Evolutionary conservation across 2,329 filamentous ascomycete species (phyloP).

Genomic region (Emergomyces orientalis): DNA sequence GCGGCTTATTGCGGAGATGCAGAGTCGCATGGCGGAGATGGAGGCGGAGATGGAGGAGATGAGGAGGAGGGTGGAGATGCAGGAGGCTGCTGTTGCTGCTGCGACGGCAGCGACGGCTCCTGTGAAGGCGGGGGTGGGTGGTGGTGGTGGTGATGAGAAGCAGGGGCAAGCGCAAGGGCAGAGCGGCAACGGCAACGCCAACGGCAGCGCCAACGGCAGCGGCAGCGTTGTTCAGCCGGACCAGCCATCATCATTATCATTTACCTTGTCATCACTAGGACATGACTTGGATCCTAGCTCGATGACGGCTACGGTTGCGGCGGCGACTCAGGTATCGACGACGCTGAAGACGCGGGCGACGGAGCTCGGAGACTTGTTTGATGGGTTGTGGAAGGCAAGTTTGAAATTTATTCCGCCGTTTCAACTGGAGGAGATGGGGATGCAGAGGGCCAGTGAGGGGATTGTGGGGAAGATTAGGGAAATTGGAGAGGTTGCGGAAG

Average conservation of each 20-base stretch:
- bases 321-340: not conserved
- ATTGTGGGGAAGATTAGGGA: constrained; percentile 4
- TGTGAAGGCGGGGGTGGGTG: not conserved
- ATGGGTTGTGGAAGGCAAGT: not conserved
- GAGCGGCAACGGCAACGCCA: not conserved
- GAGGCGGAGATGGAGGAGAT: constrained; percentile 17
- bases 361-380: not conserved
- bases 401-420: constrained; percentile 6
- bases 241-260: not conserved
- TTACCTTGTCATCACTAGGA: not conserved
- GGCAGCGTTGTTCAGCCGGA: too few species aligned
- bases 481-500: constrained; percentile 7
- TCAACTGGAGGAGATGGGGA: constrained; percentile 10
- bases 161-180: not conserved
- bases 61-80: constrained; percentile 13
- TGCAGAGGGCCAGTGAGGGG: constrained; percentile 10
- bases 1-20: constrained; percentile 5
- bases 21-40: constrained; percentile 15
- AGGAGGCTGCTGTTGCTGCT: constrained; percentile 10
- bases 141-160: constrained; percentile 6
- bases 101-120: not conserved
- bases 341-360: not conserved
- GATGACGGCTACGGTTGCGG: not conserved
- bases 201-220: too few species aligned
- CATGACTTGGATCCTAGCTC: not conserved